Conservation (phyloP, 768 basidiomycete genomes). For the Phaeolepiota aurea region DNA sequence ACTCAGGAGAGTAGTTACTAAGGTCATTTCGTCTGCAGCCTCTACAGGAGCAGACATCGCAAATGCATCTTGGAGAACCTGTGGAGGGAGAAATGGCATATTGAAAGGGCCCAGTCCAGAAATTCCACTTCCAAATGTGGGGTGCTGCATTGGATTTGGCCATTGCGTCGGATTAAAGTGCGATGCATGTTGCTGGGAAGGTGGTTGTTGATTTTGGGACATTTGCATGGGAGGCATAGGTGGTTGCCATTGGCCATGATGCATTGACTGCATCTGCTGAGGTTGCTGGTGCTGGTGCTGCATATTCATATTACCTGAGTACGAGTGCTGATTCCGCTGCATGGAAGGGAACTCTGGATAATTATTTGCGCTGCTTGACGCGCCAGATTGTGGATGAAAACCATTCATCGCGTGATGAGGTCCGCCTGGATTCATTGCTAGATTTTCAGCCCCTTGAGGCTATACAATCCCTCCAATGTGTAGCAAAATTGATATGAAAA, state of each 20-base stretch:
- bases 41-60: constrained; percentile 46
- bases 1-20: constrained; percentile 41
- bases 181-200: constrained; percentile 23
- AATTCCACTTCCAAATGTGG: constrained; percentile 19
- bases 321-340: constrained; percentile 10
- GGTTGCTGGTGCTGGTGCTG: constrained; percentile 17
- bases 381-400: constrained; percentile 18
- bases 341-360: constrained; percentile 20
- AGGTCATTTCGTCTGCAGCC: constrained; percentile 47
- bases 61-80: constrained; percentile 49
- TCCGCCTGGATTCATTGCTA: constrained; percentile 14
- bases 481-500: too few species aligned
- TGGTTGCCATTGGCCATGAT: constrained; percentile 20
- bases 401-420: constrained; percentile 17
- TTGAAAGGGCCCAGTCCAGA: constrained; percentile 25
- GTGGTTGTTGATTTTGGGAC: constrained; percentile 10
- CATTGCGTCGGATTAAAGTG: constrained; percentile 21
- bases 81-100: constrained; percentile 37
- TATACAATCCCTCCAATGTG: too few species aligned
- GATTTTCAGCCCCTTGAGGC: not conserved
- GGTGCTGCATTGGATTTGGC: constrained; percentile 25
- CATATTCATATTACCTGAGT: constrained; percentile 10
- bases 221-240: constrained; percentile 10
- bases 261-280: constrained; percentile 6
- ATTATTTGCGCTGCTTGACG: constrained; percentile 26